Conservation (phyloP, 2,329 filamentous ascomycete genomes). For the Massarina eburnea region DNA sequence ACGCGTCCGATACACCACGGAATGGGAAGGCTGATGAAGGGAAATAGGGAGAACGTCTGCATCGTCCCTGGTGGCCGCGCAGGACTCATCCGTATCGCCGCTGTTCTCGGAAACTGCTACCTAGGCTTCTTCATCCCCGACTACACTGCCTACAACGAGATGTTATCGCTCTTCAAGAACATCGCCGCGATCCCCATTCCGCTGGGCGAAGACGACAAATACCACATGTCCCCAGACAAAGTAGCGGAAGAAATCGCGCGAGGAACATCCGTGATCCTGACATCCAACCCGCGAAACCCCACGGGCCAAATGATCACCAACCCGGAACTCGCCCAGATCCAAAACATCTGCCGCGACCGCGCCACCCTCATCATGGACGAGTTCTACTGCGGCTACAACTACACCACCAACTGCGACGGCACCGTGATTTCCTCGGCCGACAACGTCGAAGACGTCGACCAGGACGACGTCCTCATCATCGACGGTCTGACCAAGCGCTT, state of each 20-base stretch:
- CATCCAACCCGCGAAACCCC: conserved; percentile 93
- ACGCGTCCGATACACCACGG: not conserved
- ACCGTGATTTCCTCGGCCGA: conserved; percentile 84
- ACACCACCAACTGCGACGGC: conserved; percentile 88
- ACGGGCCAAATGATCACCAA: conserved; percentile 86
- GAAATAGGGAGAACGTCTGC: conserved; percentile 75
- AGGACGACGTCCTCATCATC: conserved; percentile 82
- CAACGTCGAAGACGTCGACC: conserved; percentile 85
- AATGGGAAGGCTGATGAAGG: not conserved
- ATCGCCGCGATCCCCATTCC: conserved; percentile 56
- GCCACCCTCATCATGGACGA: conserved; percentile 94
- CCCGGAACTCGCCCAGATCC: conserved; percentile 83
- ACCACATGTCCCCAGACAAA: conserved; percentile 91
- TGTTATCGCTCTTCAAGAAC: conserved; percentile 93
- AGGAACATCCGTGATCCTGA: conserved; percentile 78
- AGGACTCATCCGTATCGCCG: conserved; percentile 90
- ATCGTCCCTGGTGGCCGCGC: conserved; percentile 93
- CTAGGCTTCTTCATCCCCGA: conserved; percentile 90
- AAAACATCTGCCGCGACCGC: conserved; percentile 87
- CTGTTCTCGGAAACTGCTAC: conserved; percentile 89
- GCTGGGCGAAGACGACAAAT: conserved; percentile 79
- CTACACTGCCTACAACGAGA: conserved; percentile 97
- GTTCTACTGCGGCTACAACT: conserved; percentile 92
- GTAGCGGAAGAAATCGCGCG: conserved; percentile 88
- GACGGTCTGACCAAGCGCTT: conserved; percentile 97